phyloP scores from a whole-genome alignment of 2,329 filamentous ascomycete genomes.

The Furcasterigmium furcatum region DNA sequence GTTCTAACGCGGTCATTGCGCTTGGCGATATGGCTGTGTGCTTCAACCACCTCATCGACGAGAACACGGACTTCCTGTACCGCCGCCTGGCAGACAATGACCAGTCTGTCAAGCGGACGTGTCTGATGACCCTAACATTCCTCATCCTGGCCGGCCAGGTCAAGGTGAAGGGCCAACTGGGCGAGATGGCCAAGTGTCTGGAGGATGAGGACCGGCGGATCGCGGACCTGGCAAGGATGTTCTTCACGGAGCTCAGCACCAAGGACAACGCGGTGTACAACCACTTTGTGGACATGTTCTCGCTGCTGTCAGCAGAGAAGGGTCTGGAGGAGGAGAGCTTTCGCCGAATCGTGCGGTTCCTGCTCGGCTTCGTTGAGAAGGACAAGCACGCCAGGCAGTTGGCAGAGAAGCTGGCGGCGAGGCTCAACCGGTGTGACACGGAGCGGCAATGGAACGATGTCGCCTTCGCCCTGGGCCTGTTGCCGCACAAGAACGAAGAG shows the following conservation, averaged over 20 bases:
- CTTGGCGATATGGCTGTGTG: slow-evolving; percentile 98
- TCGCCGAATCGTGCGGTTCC: slow-evolving; percentile 82
- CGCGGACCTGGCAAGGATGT: slow-evolving; percentile 92
- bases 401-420: slow-evolving; percentile 85
- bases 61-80: slow-evolving; percentile 98
- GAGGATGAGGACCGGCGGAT: slow-evolving; percentile 96
- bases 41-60: slow-evolving; percentile 98
- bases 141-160: slow-evolving; percentile 95
- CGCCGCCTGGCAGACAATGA: slow-evolving; percentile 86
- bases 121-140: slow-evolving; percentile 97
- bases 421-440: slow-evolving; percentile 80
- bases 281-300: slow-evolving; percentile 99
- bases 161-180: slow-evolving; percentile 97
- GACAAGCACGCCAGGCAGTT: slow-evolving; percentile 97
- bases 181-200: slow-evolving; percentile 98
- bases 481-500: slow-evolving; percentile 92
- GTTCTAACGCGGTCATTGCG: slow-evolving; percentile 94
- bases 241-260: slow-evolving; percentile 94
- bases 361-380: slow-evolving; percentile 97
- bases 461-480: slow-evolving; percentile 80
- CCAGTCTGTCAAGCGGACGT: slow-evolving; percentile 90
- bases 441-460: slow-evolving; percentile 98
- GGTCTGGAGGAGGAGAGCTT: slow-evolving; percentile 82
- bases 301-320: slow-evolving; percentile 78
- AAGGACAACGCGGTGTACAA: slow-evolving; percentile 99